Evolutionary conservation across 805 yeast genomes (phyloP), one percentile per base, ranked within the genome.

Genomic region (Ogataea minuta): DNA sequence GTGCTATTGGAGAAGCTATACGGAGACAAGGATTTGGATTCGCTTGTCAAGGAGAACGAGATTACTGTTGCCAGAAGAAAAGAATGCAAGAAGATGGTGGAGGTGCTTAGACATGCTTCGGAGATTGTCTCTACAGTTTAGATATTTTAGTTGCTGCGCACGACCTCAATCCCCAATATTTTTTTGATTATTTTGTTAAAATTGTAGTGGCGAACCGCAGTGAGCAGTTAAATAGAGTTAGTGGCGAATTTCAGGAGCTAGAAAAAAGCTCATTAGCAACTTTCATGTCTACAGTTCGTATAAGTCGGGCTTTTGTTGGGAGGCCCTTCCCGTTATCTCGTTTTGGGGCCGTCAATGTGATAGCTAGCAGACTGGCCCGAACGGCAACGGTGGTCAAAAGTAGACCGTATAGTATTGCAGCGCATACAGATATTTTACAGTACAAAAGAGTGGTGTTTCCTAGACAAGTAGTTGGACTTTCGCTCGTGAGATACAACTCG

Each of bases 1-100:
- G 95, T 85, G 51, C 72, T 93, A 48, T 71, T 93, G 50, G 95
- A 86, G 66, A 86, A 86, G 64, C 71, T 93, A 46, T 93, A 91
- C 66, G 81, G 83, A 46, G 75, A 81, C 40, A 77, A 76, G 30
- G 87, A 84, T 52, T 71, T 88, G 57, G 83, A 72, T 35, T 84
- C 79, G 32, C 71, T 93, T 59, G 88, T 91, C 27, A 86, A 84
- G 65, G 99, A 93, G 66, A 89, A 90, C 57, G 98, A 91, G 60
- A 71, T 77, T 38, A 93, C 97, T 0, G 89, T 88, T 45, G 95
- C 89, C 64, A 83, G 96, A 72, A 83, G 99, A 67, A 84, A 82
- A 59, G 98, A 93, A 66, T 90, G 97, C 64, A 69, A 81, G 61
- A 86, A 85, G 72, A 93, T 93, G 98, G 95, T 93, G 41, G 93